Evolutionary conservation across 768 basidiomycete species (phyloP).

Genomic region (Leucosporidium scottii): DNA sequence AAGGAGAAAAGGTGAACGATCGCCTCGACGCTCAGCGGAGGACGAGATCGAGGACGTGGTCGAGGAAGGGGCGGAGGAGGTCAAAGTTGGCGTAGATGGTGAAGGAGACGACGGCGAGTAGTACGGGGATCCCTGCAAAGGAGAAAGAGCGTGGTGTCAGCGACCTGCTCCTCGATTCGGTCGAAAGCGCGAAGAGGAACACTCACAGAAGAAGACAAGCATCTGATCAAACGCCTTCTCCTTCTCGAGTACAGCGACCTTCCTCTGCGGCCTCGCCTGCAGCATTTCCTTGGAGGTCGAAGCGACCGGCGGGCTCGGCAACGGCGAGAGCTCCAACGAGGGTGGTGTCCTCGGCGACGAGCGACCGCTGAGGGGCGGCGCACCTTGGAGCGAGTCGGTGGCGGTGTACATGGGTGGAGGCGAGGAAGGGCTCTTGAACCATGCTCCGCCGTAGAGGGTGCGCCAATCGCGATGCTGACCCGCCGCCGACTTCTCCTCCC

Average conservation of each 20-base stretch:
- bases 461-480: no score
- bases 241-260: slow-evolving; percentile 30
- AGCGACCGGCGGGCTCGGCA: neutral
- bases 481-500: neutral
- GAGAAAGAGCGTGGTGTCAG: neutral
- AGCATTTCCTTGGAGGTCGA: slow-evolving; percentile 16
- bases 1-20: no score
- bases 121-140: neutral
- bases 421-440: neutral
- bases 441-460: no score
- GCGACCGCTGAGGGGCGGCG: neutral
- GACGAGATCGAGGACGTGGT: slow-evolving; percentile 15
- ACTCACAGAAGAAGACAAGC: slow-evolving; percentile 44
- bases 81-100: slow-evolving; percentile 11
- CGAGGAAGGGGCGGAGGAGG: neutral
- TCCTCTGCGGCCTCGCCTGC: slow-evolving; percentile 39
- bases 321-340: neutral
- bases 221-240: slow-evolving; percentile 38
- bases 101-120: slow-evolving; percentile 17
- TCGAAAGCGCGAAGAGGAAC: slow-evolving; percentile 37
- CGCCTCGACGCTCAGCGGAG: no score
- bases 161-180: neutral
- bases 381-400: neutral
- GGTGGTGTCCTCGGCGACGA: neutral
- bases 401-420: slow-evolving; percentile 1